phyloP scores from a whole-genome alignment of 2,329 filamentous ascomycete species.

The Aureobasidium leucospermi region DNA sequence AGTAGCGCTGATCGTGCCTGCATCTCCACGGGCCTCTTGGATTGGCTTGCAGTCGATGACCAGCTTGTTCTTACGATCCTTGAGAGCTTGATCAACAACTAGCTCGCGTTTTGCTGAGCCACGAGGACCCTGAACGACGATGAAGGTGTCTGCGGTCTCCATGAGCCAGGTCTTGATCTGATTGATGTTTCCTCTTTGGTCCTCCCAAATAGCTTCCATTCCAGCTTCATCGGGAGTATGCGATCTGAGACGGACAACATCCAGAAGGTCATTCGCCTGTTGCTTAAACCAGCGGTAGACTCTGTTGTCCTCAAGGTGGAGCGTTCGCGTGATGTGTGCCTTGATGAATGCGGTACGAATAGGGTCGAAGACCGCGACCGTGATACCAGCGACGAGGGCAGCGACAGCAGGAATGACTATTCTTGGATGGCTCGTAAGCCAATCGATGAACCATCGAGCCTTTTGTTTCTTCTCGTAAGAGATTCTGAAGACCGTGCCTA shows the following conservation, averaged over 20 bases:
- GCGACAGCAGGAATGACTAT: slow-evolving; percentile 79
- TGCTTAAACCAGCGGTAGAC: slow-evolving; percentile 75
- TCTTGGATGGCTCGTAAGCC: slow-evolving; percentile 76
- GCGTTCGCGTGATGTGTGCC: slow-evolving; percentile 70
- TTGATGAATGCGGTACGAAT: slow-evolving; percentile 91
- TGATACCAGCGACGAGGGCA: slow-evolving; percentile 72
- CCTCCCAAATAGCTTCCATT: slow-evolving; percentile 78
- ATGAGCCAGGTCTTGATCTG: slow-evolving; percentile 79
- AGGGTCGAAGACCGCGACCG: slow-evolving; percentile 86
- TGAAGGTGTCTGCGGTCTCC: slow-evolving; percentile 84
- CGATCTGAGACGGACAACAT: slow-evolving; percentile 40
- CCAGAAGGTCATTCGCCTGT: slow-evolving; percentile 57
- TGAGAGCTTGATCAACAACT: slow-evolving; percentile 74
- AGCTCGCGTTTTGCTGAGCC: slow-evolving; percentile 88
- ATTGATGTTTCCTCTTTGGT: slow-evolving; percentile 72
- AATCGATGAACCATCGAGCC: slow-evolving; percentile 73
- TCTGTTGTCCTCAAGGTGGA: slow-evolving; percentile 65
- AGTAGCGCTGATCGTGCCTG: slow-evolving; percentile 72
- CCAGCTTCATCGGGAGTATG: slow-evolving; percentile 58
- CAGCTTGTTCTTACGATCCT: slow-evolving; percentile 64
- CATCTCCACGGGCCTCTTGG: slow-evolving; percentile 82
- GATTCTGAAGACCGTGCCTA: slow-evolving; percentile 69
- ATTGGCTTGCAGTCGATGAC: slow-evolving; percentile 90
- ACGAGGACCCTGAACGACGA: slow-evolving; percentile 84
- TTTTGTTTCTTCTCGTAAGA: slow-evolving; percentile 77